Percentiles rank a stretch among this genome's conserved stretches.
phyloP scores from a whole-genome alignment of 306 rosid species.

The Malus fusca region DNA sequence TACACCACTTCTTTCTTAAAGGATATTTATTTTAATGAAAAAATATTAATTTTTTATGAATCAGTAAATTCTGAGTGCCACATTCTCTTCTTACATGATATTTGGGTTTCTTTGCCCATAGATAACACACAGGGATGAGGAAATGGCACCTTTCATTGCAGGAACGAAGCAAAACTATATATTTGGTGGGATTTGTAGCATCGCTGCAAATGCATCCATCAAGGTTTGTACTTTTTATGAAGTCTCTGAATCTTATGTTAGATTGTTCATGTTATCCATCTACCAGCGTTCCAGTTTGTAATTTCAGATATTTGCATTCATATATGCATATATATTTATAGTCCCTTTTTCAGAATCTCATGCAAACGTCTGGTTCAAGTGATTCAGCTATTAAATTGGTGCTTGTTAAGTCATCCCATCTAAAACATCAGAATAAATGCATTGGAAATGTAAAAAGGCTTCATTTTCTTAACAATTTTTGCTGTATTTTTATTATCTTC shows the following conservation, averaged over 20 bases:
- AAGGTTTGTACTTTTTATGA: conserved; percentile 43
- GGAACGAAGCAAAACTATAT: conserved; percentile 74
- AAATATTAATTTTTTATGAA: neutral
- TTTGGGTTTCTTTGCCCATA: conserved; percentile 31
- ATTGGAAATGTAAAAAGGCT: neutral
- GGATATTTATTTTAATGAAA: neutral
- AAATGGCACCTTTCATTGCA: conserved; percentile 88
- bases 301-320: neutral
- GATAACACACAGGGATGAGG: conserved; percentile 97
- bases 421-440: neutral
- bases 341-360: neutral
- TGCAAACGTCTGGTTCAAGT: neutral
- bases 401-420: neutral
- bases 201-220: conserved; percentile 71
- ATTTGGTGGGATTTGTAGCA: conserved; percentile 92
- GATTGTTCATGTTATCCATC: neutral
- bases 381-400: neutral
- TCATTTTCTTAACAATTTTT: neutral
- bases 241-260: neutral
- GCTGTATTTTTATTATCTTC: neutral
- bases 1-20: neutral
- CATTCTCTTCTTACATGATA: conserved; percentile 15
- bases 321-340: no score
- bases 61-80: neutral
- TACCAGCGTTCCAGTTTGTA: neutral